phyloP scores from a whole-genome alignment of 2,329 filamentous ascomycete species.

The Zarea fungicola region DNA sequence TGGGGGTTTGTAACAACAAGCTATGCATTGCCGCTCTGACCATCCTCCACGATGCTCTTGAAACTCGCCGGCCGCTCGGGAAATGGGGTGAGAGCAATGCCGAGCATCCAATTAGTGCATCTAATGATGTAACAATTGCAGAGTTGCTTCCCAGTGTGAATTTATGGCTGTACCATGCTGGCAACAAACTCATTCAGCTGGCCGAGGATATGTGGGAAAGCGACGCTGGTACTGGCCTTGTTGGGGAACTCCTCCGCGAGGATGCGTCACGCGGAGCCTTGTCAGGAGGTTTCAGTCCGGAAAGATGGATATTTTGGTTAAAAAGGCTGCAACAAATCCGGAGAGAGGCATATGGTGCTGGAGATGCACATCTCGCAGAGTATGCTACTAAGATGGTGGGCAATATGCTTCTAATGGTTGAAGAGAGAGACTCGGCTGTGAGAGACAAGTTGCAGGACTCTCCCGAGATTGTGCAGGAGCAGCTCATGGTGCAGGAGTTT shows the following conservation, averaged over 20 bases:
- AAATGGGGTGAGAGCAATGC: neutral
- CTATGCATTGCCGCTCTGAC: neutral
- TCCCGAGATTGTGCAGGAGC: neutral
- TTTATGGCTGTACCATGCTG: neutral
- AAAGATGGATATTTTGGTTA: constrained; percentile 3
- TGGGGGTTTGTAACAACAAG: neutral
- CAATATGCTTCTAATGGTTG: neutral
- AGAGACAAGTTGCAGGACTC: neutral
- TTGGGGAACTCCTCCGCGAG: neutral
- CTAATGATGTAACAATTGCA: neutral
- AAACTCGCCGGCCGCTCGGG: neutral
- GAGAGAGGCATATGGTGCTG: neutral
- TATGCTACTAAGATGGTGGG: neutral
- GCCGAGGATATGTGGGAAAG: neutral
- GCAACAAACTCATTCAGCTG: neutral
- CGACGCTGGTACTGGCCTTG: neutral
- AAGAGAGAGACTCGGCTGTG: neutral
- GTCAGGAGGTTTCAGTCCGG: neutral
- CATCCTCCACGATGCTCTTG: neutral
- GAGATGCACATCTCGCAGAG: neutral
- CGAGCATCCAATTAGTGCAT: neutral
- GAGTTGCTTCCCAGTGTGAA: neutral
- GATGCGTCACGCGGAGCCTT: neutral
- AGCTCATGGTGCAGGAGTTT: neutral
- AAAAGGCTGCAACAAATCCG: neutral